phyloP scores from a whole-genome alignment of 2,329 filamentous ascomycete species.

The Botrytis porri region DNA sequence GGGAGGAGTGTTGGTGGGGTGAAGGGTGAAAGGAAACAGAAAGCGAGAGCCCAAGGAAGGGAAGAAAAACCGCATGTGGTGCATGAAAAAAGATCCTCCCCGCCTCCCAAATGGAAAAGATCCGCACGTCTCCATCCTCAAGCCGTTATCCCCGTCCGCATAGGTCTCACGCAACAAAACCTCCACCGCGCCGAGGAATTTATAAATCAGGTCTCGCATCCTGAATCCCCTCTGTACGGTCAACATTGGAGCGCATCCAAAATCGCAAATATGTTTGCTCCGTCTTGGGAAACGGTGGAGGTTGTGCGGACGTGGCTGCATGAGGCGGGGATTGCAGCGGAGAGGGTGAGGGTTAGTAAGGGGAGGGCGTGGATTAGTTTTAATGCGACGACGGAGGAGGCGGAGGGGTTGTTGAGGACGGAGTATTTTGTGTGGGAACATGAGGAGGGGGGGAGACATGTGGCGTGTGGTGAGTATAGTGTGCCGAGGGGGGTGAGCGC shows the following conservation, averaged over 20 bases:
- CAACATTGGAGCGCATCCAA: neutral
- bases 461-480: neutral
- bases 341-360: neutral
- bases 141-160: neutral
- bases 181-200: neutral
- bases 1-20: neutral
- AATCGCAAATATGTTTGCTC: neutral
- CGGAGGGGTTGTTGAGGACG: neutral
- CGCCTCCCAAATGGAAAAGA: neutral
- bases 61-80: neutral
- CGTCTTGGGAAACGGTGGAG: neutral
- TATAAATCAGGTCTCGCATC: neutral
- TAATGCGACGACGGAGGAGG: neutral
- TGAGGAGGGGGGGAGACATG: neutral
- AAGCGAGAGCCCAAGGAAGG: neutral
- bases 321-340: neutral
- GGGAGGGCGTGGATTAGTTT: neutral
- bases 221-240: neutral
- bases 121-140: neutral
- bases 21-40: neutral
- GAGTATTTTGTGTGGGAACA: neutral
- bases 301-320: neutral
- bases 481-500: neutral
- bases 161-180: neutral
- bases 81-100: neutral